Evolutionary conservation across 345 rosid species (phyloP), one percentile per base, ranked within the genome.

Genomic region (Cochlearia excelsa): DNA sequence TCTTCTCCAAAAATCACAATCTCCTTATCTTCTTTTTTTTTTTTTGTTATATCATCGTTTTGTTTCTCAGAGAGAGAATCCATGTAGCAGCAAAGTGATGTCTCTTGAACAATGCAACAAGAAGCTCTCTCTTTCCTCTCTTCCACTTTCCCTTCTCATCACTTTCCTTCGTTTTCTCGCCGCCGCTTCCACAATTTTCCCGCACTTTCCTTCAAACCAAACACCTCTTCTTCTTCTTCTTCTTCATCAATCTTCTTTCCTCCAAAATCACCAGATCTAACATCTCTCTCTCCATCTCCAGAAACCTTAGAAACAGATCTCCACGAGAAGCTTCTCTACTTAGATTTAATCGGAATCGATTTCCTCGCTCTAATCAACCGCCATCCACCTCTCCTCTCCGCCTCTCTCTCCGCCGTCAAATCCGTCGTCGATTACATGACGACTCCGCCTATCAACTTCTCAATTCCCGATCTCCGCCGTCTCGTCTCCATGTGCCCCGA

Each of bases 271-370:
- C 54, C 69, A 1, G 68, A 78, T 51, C 38, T 41, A 34, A 49
- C 80, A 29, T 26, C 76, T 38, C n/a, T 1, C 50, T 37, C 47
- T 70, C 28, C 7, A 2, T n/a, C 43, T 65, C 69, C 50, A 30
- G n/a, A 39, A 51, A 26, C 9, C 67, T 54, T 75, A 73, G 70
- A 43, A 66, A 27, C 79, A 28, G 79, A 82, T 0, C 79, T 91
- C 73, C 81, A 78, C 68, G 85, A 84, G 34, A 91, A 85, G 61
- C 63, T 85, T 63, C 81, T 87, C 29, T 91, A 77, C 77, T 83
- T 91, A 16, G 98, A 91, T 31, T 82, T 96, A 9, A 54, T 87
- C 28, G 96, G 98, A 44, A 69, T 91, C 67, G 96, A 91, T 62
- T 80, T 78, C 63, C 67, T 85, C 73, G 65, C 86, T 26, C 65